Evolutionary conservation across 2,329 filamentous ascomycete species (phyloP), one percentile per base, ranked within the genome.

Genomic region (Zelopaecilomyces penicillatus): DNA sequence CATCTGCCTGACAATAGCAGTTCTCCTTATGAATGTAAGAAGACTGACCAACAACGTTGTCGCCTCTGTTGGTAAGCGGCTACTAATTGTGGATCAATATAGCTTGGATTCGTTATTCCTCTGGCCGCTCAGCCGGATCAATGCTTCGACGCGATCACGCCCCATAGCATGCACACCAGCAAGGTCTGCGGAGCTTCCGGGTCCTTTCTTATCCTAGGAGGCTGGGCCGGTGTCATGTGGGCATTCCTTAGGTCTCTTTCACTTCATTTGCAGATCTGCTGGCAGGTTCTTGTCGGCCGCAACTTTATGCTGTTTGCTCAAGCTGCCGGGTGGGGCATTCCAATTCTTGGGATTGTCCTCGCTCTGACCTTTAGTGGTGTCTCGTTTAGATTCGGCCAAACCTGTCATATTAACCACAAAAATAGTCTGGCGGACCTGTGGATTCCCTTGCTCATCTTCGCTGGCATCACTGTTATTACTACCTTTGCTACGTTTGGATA

Each of bases 191-290:
- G 89, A 5, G 84, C 89, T 48, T 95, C 90, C 1, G 93, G 93
- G 7, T 77, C 88, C 1, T 83, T 96, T 52, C 69, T 98, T 41
- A 76, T 97, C 41, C 78, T 90, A 30, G 93, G 93, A 43, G 93
- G 90, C 37, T 87, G 90, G 75, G 77, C 80, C 30, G 86, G 83
- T 38, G 80, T 88, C 30, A 82, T 95, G 64, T 98, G 93, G 91
- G 80, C 90, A 51, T 95, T 96, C 61, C 75, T 96, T 48, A 82
- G 93, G 51, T 86, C 91, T 0, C 68, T 97, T 31, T 95, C 89
- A 4, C 83, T 98, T 56, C 93, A 98, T 65, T 80, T 98, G 28
- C 93, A 97, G 65, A 96, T 98, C 52, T 96, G 90, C 71, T 98
- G 93, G 93, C 89, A 97, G 63, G 76, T 94, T 31, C 81, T 91